Evolutionary conservation across 352 stramenopile species (phyloP), one percentile per base, ranked within the genome.

Genomic region (Pythium insidiosum): DNA sequence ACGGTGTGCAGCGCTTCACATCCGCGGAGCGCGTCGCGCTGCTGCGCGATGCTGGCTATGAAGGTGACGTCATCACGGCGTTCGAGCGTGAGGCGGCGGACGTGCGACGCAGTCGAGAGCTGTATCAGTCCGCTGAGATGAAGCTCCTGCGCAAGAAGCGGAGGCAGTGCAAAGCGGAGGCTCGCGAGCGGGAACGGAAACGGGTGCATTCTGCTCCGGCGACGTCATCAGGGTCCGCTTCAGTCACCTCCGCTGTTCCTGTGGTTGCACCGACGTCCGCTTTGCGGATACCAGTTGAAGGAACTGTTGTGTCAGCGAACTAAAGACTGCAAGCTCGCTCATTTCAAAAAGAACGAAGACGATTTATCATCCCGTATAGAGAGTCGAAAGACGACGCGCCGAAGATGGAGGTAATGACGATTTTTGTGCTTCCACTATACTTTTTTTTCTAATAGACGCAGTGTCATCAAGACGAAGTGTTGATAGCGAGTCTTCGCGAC

Each of bases 1-100:
- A 60, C 36, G 52, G 52, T 18, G 47, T 60, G 25, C 44, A 39
- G 7, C 52, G 52, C 44, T 60, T 60, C 33, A 43, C 52, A 22
- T 38, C 45, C 6, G 34, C 42, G 4, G 52, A 60, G 34, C 43
- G 52, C 46, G 30, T 46, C 4, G 36, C 36, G 21, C 28, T 60
- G 47, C 42, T 60, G 29, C 46, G 34, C 10, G 30, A 28, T n/a
- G 52, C 52, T 0, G 52, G 52, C 30, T 56, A 41, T 26, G 22
- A 28, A 9, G 18, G n/a, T 20, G 40, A 48, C 23, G 18, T 13
- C 23, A 46, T 56, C 31, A 37, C 43, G 21, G 28, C 31, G 30
- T 56, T 56, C 25, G 47, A 33, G n/a, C 35, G 20, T 13, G 47
- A 56, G n/a, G 47, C 47, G 30, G 31, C 43, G 18, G n/a, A 28